Percentiles rank a stretch among this genome's conserved stretches.
These are phyloP conservation scores for Neurospora sp. DNA, from an alignment of 495 filamentous ascomycete genomes.

Conservation along the genomic window DNA sequence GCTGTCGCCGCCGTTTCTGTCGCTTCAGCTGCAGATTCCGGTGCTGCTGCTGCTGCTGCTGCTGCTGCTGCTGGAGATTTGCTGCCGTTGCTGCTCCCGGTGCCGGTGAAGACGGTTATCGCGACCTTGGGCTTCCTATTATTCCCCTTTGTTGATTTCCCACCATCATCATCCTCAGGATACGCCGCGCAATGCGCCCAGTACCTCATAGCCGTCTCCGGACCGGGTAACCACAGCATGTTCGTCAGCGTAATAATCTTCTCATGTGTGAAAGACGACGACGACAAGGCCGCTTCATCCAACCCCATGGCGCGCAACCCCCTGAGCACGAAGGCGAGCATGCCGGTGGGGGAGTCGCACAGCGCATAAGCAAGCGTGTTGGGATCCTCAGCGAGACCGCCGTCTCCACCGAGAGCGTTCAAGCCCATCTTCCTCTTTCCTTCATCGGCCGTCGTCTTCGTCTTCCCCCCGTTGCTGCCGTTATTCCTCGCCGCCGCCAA, in stretches of 20 bases:
- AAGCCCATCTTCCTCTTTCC: not conserved
- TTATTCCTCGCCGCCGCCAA: not conserved
- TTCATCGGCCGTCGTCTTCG: not conserved
- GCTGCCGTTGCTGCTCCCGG: conserved; percentile 10
- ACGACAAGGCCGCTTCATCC: conserved; percentile 8
- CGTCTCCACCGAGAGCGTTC: not conserved
- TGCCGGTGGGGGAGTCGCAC: conserved; percentile 43
- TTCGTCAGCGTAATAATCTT: conserved; percentile 37
- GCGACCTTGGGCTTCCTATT: conserved; percentile 21
- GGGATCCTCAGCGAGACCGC: conserved; percentile 25
- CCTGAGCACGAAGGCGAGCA: conserved; percentile 35
- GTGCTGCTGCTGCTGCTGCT: not conserved
- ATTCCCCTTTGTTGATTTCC: no score
- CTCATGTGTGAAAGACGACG: conserved; percentile 18
- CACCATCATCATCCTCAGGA: conserved; percentile 10
- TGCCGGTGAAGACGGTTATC: conserved; percentile 35
- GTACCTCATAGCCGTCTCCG: conserved; percentile 36
- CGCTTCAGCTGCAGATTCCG: not conserved
- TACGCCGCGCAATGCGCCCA: conserved; percentile 31
- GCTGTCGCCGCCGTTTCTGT: not conserved
- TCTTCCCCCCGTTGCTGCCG: not conserved
- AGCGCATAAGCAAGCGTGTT: conserved; percentile 42
- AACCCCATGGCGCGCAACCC: conserved; percentile 24
- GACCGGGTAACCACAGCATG: conserved; percentile 41
- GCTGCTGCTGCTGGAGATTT: not conserved